phyloP scores from a whole-genome alignment of 202 grass and related monocot genomes.

The Setaria italica region DNA sequence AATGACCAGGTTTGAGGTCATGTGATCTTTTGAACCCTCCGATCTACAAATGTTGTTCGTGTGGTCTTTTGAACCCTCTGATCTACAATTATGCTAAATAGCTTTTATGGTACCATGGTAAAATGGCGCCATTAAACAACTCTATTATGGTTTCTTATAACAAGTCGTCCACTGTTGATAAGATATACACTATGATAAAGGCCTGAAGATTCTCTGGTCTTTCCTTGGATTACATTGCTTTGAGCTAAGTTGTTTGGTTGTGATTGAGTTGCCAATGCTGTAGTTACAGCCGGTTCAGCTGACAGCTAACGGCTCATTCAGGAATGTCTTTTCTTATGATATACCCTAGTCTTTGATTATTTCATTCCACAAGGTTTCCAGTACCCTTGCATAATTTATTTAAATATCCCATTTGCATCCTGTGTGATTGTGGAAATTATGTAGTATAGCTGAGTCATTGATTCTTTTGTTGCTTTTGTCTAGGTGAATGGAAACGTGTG shows the following conservation, averaged over 20 bases:
- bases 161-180: not conserved
- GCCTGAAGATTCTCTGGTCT: conserved; percentile 4
- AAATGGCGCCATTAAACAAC: conserved; percentile 7
- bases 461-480: conserved; percentile 43
- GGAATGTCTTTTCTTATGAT: conserved; percentile 32
- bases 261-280: not conserved
- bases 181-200: conserved; percentile 9
- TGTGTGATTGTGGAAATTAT: conserved; percentile 34
- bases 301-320: not conserved
- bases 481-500: conserved; percentile 91
- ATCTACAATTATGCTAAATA: conserved; percentile 14
- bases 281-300: not conserved
- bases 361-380: conserved; percentile 22
- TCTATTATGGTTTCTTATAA: conserved; percentile 13
- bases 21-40: conserved; percentile 23
- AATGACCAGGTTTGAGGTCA: not conserved
- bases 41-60: conserved; percentile 11
- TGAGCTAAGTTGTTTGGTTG: conserved; percentile 25
- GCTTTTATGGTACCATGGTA: not conserved
- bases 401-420: conserved; percentile 29
- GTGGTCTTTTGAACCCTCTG: conserved; percentile 22
- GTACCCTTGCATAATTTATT: conserved; percentile 12
- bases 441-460: conserved; percentile 35
- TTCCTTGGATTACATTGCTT: conserved; percentile 23
- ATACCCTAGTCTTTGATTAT: conserved; percentile 22